Conservation (phyloP, 2,329 filamentous ascomycete species). For the Sclerotinia minor region DNA sequence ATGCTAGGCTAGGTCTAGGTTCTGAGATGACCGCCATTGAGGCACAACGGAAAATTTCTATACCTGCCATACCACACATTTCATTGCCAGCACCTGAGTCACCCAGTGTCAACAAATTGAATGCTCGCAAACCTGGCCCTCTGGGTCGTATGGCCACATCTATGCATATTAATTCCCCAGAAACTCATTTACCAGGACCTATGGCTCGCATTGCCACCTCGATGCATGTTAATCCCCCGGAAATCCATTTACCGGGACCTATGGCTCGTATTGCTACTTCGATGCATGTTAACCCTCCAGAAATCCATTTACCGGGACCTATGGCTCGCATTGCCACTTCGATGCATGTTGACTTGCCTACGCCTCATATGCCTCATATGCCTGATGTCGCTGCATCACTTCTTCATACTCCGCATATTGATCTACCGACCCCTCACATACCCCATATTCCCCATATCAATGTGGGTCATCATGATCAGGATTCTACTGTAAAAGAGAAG, state of each 20-base stretch:
- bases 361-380: background rate
- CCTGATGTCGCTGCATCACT: background rate
- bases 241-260: background rate
- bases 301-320: background rate
- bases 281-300: background rate
- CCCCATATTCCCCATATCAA: slow-evolving; percentile 14
- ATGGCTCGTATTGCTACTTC: background rate
- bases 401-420: slow-evolving; percentile 10
- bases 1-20: slow-evolving; percentile 9
- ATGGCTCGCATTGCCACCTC: background rate
- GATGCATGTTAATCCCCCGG: background rate
- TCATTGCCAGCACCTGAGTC: background rate
- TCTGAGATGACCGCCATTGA: slow-evolving; percentile 1
- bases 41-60: slow-evolving; percentile 5
- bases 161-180: background rate
- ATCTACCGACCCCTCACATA: background rate
- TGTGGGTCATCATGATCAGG: background rate
- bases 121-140: background rate
- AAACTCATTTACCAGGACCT: background rate
- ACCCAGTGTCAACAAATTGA: too few relatives aligned
- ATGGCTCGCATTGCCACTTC: background rate
- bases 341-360: background rate
- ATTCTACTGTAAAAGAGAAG: background rate
- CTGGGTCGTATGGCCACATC: background rate
- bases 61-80: background rate